phyloP scores from a whole-genome alignment of 2,329 filamentous ascomycete genomes.

The Lojkania enalia region DNA sequence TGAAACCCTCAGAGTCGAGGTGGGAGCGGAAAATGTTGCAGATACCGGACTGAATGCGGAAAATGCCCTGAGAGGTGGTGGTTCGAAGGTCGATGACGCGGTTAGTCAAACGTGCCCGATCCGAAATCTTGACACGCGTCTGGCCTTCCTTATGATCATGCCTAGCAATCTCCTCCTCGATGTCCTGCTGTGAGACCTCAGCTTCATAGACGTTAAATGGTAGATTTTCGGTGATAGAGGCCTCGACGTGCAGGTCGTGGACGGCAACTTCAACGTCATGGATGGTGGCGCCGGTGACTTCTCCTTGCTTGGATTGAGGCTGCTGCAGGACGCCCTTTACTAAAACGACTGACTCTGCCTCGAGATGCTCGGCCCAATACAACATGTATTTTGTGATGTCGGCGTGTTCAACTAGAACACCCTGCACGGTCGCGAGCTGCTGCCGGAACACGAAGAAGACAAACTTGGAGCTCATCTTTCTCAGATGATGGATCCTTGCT shows the following conservation, averaged over 20 bases:
- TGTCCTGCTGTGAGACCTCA: conserved; percentile 62
- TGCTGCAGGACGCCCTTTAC: conserved; percentile 73
- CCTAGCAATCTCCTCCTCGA: conserved; percentile 54
- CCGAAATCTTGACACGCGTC: conserved; percentile 64
- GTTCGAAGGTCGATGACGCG: conserved; percentile 84
- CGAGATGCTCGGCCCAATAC: conserved; percentile 83
- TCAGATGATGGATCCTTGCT: conserved; percentile 75
- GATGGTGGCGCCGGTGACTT: conserved; percentile 74
- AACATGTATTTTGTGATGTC: conserved; percentile 74
- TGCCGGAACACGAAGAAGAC: conserved; percentile 87
- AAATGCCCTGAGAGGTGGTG: conserved; percentile 83
- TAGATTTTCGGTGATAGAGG: conserved; percentile 62
- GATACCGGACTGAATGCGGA: conserved; percentile 81
- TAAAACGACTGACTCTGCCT: conserved; percentile 75
- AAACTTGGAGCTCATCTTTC: conserved; percentile 78
- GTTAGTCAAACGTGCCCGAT: conserved; percentile 74
- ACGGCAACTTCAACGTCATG: conserved; percentile 77
- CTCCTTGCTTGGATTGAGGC: conserved; percentile 66
- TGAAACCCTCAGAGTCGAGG: conserved; percentile 75
- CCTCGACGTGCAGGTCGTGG: conserved; percentile 65
- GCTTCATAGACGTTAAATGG: conserved; percentile 73
- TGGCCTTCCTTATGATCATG: conserved; percentile 60
- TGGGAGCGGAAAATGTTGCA: conserved; percentile 77
- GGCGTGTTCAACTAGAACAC: conserved; percentile 69
- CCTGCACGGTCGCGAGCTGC: conserved; percentile 81